These are phyloP conservation scores for Stephania yunnanensis DNA, from an alignment of 164 flowering plant genomes.

Conservation along the genomic window DNA sequence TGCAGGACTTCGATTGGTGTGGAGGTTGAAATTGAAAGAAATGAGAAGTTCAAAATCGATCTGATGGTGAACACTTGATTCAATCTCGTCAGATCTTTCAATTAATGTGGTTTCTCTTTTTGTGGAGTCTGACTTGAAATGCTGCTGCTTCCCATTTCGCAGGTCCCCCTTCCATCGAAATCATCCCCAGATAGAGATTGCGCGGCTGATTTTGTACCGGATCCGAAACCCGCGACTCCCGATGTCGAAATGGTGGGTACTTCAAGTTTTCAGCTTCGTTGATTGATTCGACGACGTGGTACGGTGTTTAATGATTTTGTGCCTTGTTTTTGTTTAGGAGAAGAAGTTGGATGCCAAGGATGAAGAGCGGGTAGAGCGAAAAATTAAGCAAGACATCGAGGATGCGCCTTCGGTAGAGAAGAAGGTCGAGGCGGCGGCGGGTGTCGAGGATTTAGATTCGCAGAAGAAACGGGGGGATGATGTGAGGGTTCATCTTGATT, in stretches of 20 bases:
- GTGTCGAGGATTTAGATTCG: conserved; percentile 30
- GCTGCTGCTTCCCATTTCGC: not conserved
- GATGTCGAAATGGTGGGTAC: conserved; percentile 46
- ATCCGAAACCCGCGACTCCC: conserved; percentile 32
- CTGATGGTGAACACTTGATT: conserved; percentile 56
- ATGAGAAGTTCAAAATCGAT: conserved; percentile 82
- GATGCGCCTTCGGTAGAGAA: conserved; percentile 27
- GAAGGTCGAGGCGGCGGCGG: conserved; percentile 17
- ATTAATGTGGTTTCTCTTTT: not conserved
- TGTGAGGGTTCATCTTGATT: conserved; percentile 46
- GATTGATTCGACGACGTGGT: too few species aligned
- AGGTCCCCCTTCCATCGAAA: conserved; percentile 70
- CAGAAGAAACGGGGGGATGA: conserved; percentile 25
- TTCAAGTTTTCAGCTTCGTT: not conserved
- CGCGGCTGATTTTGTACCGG: conserved; percentile 25
- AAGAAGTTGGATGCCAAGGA: conserved; percentile 38
- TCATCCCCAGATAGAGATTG: conserved; percentile 69
- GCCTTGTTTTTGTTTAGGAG: conserved; percentile 11
- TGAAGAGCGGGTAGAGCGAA: conserved; percentile 25
- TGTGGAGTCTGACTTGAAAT: not conserved
- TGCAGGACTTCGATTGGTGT: conserved; percentile 31
- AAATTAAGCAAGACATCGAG: conserved; percentile 18
- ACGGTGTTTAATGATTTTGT: not conserved
- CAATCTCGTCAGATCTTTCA: too few species aligned
- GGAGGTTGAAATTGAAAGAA: conserved; percentile 37